Evolutionary conservation across 1,139 yeast species (phyloP).

Genomic region (Nakaseomyces glabratus): DNA sequence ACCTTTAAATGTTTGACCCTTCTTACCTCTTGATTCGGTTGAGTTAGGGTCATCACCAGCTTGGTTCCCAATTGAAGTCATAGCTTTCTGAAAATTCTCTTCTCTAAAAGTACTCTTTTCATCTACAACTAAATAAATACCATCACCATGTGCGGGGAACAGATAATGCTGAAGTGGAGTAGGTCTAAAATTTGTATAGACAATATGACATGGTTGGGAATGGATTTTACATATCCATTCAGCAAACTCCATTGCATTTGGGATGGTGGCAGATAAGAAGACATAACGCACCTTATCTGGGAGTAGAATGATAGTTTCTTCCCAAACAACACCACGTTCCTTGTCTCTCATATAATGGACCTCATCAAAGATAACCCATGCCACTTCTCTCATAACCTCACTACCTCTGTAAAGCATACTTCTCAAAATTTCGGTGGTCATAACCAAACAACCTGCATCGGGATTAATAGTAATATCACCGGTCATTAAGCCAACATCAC

Average conservation of each 20-base stretch:
- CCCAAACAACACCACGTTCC: slow-evolving; percentile 99
- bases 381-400: slow-evolving; percentile 92
- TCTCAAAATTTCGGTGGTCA: slow-evolving; percentile 94
- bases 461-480: slow-evolving; percentile 98
- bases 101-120: slow-evolving; percentile 94
- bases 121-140: slow-evolving; percentile 93
- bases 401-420: slow-evolving; percentile 92
- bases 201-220: slow-evolving; percentile 95
- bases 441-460: slow-evolving; percentile 91
- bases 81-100: slow-evolving; percentile 95
- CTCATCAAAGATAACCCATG: slow-evolving; percentile 93
- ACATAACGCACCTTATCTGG: slow-evolving; percentile 92
- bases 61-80: slow-evolving; percentile 82
- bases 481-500: slow-evolving; percentile 94
- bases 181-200: slow-evolving; percentile 96
- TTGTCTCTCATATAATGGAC: slow-evolving; percentile 95
- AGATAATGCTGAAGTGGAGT: slow-evolving; percentile 95
- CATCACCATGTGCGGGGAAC: slow-evolving; percentile 96
- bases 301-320: slow-evolving; percentile 87
- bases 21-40: slow-evolving; percentile 52
- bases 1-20: slow-evolving; percentile 82
- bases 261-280: slow-evolving; percentile 90
- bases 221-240: slow-evolving; percentile 97
- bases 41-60: slow-evolving; percentile 77
- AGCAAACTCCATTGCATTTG: slow-evolving; percentile 97